phyloP scores from a whole-genome alignment of 306 rosid species.

The Cyclanthera cordifolia region DNA sequence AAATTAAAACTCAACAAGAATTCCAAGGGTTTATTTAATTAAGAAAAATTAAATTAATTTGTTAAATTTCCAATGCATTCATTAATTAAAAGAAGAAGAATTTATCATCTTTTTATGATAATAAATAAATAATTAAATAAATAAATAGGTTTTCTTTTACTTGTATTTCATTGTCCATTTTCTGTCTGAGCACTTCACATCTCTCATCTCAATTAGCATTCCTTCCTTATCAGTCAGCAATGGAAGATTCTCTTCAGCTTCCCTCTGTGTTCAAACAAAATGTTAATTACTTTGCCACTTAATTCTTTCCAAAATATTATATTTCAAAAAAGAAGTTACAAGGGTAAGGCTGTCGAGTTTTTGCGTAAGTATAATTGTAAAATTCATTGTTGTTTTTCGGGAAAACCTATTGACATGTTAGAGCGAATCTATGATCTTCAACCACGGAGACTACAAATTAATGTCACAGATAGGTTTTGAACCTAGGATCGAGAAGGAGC shows the following conservation, averaged over 20 bases:
- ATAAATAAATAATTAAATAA: not conserved
- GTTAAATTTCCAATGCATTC: not conserved
- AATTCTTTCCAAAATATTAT: too few relatives aligned
- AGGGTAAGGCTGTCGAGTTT: too few relatives aligned
- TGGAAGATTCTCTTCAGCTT: constrained; percentile 51
- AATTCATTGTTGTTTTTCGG: too few relatives aligned
- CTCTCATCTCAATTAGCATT: constrained; percentile 28
- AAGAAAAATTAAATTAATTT: not conserved
- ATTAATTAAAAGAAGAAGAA: not conserved
- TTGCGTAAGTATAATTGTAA: too few relatives aligned
- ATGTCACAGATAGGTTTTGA: too few relatives aligned
- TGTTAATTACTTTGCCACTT: too few relatives aligned
- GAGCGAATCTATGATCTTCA: too few relatives aligned
- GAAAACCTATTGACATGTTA: too few relatives aligned
- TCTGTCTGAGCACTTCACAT: constrained; percentile 23
- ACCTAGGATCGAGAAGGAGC: too few relatives aligned
- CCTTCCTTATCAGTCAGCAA: constrained; percentile 32
- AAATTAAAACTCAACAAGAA: not conserved
- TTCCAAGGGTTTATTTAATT: not conserved
- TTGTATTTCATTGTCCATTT: constrained; percentile 42
- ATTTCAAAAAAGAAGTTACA: too few relatives aligned
- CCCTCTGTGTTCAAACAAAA: constrained; percentile 26
- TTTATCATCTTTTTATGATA: not conserved
- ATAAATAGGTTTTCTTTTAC: constrained; percentile 19
- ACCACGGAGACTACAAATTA: too few relatives aligned